Conservation (phyloP, 129 eudicot species). For the Pseudognaphalium luteoalbum region DNA sequence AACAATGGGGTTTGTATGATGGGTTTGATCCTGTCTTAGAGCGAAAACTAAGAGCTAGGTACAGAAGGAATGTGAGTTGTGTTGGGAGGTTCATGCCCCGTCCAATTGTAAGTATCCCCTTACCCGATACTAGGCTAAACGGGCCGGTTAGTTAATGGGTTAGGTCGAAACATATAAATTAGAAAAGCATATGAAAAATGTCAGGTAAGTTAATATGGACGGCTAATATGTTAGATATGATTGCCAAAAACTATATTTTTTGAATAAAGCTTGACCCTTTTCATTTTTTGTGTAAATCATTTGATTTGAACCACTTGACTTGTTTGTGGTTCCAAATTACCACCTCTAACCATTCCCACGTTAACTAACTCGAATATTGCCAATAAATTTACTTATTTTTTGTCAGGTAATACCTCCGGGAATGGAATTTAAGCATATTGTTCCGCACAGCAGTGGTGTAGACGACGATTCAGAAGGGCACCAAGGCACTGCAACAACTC, state of each 20-base stretch:
- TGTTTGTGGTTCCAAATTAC: neutral
- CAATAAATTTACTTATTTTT: neutral
- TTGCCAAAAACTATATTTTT: neutral
- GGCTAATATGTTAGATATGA: neutral
- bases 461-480: slow-evolving; percentile 56
- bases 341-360: neutral
- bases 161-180: neutral
- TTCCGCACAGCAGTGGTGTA: slow-evolving; percentile 54
- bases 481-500: slow-evolving; percentile 42
- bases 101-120: slow-evolving; percentile 53
- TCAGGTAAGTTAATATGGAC: neutral
- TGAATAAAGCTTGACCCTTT: neutral
- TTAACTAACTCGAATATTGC: neutral
- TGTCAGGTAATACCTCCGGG: slow-evolving; percentile 86
- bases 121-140: neutral
- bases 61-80: slow-evolving; percentile 65
- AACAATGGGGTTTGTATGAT: slow-evolving; percentile 85
- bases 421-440: slow-evolving; percentile 80
- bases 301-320: neutral
- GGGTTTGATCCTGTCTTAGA: slow-evolving; percentile 78
- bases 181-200: neutral
- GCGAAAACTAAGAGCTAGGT: slow-evolving; percentile 75
- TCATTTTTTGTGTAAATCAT: neutral
- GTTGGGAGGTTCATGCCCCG: slow-evolving; percentile 84
- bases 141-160: neutral